phyloP scores from a whole-genome alignment of 768 basidiomycete genomes.

The Mycena vulgaris region DNA sequence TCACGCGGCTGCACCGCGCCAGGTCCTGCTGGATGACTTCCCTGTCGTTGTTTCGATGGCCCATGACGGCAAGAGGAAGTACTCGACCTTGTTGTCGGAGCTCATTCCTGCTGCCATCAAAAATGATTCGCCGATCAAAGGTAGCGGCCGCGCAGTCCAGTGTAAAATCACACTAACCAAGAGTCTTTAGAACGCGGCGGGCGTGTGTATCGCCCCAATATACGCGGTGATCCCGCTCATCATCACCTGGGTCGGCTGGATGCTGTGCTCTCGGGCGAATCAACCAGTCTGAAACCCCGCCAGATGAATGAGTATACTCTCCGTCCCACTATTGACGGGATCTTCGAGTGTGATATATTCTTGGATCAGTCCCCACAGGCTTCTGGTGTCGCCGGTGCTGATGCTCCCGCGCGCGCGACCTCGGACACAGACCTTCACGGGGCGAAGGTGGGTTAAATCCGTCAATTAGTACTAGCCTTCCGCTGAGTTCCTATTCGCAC shows the following conservation, averaged over 20 bases:
- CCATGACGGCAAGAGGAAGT: background rate
- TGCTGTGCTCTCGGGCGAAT: background rate
- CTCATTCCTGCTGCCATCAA: conserved; percentile 14
- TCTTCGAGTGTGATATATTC: background rate
- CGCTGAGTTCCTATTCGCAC: background rate
- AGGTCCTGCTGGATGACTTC: conserved; percentile 4
- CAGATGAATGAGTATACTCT: background rate
- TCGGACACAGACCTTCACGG: background rate
- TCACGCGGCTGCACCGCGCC: background rate
- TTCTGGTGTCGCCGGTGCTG: background rate
- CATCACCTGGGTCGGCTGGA: conserved; percentile 8
- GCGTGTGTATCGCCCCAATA: conserved; percentile 18
- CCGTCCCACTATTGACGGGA: background rate
- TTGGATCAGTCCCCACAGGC: background rate
- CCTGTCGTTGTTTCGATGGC: background rate
- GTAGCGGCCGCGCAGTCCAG: no score
- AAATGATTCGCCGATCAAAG: conserved; percentile 26
- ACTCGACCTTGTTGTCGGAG: background rate
- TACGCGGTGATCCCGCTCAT: background rate
- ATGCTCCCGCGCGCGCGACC: background rate
- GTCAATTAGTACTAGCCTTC: background rate
- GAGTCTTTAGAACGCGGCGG: background rate
- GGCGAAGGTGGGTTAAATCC: background rate
- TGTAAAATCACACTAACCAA: no score
- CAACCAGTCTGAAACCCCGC: background rate